phyloP scores from a whole-genome alignment of 768 basidiomycete genomes.

The Clathrus columnatus region DNA sequence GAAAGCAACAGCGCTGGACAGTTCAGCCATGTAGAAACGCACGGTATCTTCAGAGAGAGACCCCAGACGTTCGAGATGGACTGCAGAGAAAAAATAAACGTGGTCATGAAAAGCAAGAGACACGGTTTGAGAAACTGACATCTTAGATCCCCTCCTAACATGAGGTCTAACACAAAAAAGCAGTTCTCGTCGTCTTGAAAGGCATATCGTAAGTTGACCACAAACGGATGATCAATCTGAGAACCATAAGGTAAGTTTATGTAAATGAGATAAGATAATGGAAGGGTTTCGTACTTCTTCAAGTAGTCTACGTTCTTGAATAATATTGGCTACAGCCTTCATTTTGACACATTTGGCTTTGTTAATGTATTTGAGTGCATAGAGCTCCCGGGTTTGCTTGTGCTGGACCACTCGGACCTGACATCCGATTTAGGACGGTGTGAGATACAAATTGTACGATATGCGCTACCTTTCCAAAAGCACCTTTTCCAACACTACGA shows the following conservation, averaged over 20 bases:
- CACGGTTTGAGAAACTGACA: slow-evolving; percentile 46
- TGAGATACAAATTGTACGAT: background rate
- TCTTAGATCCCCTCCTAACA: slow-evolving; percentile 91
- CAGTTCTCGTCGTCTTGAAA: slow-evolving; percentile 99
- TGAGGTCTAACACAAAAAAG: slow-evolving; percentile 95
- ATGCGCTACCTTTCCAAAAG: slow-evolving; percentile 85
- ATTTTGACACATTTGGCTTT: slow-evolving; percentile 97
- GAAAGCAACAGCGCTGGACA: slow-evolving; percentile 81
- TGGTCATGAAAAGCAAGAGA: slow-evolving; percentile 1
- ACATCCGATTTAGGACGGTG: slow-evolving; percentile 10
- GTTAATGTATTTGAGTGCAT: slow-evolving; percentile 99
- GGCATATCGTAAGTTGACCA: slow-evolving; percentile 91
- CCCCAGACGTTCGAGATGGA: slow-evolving; percentile 80
- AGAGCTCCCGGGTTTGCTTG: slow-evolving; percentile 94
- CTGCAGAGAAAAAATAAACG: slow-evolving; percentile 32
- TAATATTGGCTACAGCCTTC: slow-evolving; percentile 95
- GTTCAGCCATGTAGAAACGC: slow-evolving; percentile 82
- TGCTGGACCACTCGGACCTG: slow-evolving; percentile 99
- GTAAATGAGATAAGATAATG: slow-evolving; percentile 3
- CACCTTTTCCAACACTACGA: slow-evolving; percentile 96
- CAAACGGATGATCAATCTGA: slow-evolving; percentile 90
- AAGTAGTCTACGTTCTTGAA: slow-evolving; percentile 88
- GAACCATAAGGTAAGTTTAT: slow-evolving; percentile 15
- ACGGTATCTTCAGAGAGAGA: slow-evolving; percentile 69
- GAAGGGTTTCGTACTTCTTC: slow-evolving; percentile 65